phyloP scores from a whole-genome alignment of 2,329 filamentous ascomycete genomes.

The Alternaria atra region DNA sequence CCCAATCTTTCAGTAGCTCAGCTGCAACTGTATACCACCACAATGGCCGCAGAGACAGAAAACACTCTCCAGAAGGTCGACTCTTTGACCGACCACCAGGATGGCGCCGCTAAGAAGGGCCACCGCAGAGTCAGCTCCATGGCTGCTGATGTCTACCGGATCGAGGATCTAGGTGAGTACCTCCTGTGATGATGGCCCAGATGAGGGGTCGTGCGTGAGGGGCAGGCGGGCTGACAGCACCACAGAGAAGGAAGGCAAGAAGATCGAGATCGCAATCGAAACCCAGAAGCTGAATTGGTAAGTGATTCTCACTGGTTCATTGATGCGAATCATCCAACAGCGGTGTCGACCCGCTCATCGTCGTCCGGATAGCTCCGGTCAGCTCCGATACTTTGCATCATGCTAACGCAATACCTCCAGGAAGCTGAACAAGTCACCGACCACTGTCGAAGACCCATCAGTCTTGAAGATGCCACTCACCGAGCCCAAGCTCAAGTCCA shows the following conservation, averaged over 20 bases:
- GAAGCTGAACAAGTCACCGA: slow-evolving; percentile 91
- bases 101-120: slow-evolving; percentile 70
- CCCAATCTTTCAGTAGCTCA: slow-evolving; percentile 14
- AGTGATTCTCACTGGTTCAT: slow-evolving; percentile 45
- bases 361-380: slow-evolving; percentile 18
- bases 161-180: slow-evolving; percentile 82
- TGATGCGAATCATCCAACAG: not conserved
- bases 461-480: slow-evolving; percentile 83
- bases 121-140: slow-evolving; percentile 78
- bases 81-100: slow-evolving; percentile 79
- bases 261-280: slow-evolving; percentile 78
- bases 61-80: slow-evolving; percentile 83
- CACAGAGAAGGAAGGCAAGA: slow-evolving; percentile 75
- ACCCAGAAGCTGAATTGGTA: slow-evolving; percentile 91
- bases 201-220: slow-evolving; percentile 32
- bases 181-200: slow-evolving; percentile 17
- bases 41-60: slow-evolving; percentile 63
- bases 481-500: slow-evolving; percentile 87
- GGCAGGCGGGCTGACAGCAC: slow-evolving; percentile 45
- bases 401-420: slow-evolving; percentile 58
- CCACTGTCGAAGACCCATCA: slow-evolving; percentile 81
- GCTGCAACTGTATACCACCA: slow-evolving; percentile 28
- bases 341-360: slow-evolving; percentile 7
- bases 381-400: slow-evolving; percentile 1
- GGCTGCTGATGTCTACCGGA: slow-evolving; percentile 78